Evolutionary conservation across 768 basidiomycete species (phyloP).

Genomic region (Boletus reticulatus): DNA sequence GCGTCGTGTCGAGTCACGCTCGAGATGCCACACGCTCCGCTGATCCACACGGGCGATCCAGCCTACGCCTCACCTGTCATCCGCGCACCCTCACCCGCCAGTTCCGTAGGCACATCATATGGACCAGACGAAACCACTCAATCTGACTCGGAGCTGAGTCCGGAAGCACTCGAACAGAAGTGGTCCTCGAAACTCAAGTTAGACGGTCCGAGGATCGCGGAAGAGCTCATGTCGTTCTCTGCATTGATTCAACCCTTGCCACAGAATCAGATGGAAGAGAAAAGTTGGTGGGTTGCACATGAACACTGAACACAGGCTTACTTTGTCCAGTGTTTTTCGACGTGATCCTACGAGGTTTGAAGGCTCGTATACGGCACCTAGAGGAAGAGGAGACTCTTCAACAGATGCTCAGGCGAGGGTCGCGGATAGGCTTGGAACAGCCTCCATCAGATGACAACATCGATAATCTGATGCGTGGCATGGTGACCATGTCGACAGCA

Average conservation of each 20-base stretch:
- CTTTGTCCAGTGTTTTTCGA: slow-evolving; percentile 32
- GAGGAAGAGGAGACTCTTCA: slow-evolving; percentile 46
- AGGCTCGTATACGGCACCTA: slow-evolving; percentile 36
- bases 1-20: slow-evolving; percentile 17
- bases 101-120: slow-evolving; percentile 47
- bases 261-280: slow-evolving; percentile 36
- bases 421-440: slow-evolving; percentile 35
- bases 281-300: slow-evolving; percentile 30
- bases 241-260: slow-evolving; percentile 33
- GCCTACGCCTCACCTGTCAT: slow-evolving; percentile 46
- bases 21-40: slow-evolving; percentile 27
- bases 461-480: slow-evolving; percentile 40
- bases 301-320: slow-evolving; percentile 2
- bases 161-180: slow-evolving; percentile 37
- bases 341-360: slow-evolving; percentile 39
- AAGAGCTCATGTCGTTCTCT: slow-evolving; percentile 32
- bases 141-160: slow-evolving; percentile 38
- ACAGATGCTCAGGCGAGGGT: slow-evolving; percentile 35
- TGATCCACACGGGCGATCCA: slow-evolving; percentile 34
- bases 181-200: slow-evolving; percentile 35
- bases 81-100: slow-evolving; percentile 45
- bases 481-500: slow-evolving; percentile 33
- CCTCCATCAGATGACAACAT: slow-evolving; percentile 37
- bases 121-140: slow-evolving; percentile 43
- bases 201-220: slow-evolving; percentile 36